A percentile compares a stretch with the other conserved stretches of the same genome.
Evolutionary conservation across 2,329 filamentous ascomycete genomes (phyloP).

Genomic region (Aspergillus sojae): DNA sequence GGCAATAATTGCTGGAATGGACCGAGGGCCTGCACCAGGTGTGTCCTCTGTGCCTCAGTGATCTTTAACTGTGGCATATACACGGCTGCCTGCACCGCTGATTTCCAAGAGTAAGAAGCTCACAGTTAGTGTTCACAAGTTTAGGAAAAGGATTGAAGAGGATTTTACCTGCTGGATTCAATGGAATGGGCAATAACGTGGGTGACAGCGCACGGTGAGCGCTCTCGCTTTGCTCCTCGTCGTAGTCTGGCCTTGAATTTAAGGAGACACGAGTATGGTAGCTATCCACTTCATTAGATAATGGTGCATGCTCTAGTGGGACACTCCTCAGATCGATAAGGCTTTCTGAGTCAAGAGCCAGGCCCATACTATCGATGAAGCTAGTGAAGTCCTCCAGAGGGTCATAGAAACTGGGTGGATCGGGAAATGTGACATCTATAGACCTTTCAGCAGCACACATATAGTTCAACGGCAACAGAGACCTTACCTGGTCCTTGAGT

Average conservation of each 20-base stretch:
- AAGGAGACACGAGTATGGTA: background rate
- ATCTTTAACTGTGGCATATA: slow-evolving; percentile 2
- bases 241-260: background rate
- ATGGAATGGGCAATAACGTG: background rate
- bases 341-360: background rate
- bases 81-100: background rate
- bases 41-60: background rate
- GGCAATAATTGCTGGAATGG: background rate
- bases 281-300: too few relatives aligned
- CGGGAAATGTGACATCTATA: background rate
- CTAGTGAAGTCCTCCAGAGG: background rate
- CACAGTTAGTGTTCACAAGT: background rate
- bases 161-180: background rate
- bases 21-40: background rate
- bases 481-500: background rate
- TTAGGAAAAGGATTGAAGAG: background rate
- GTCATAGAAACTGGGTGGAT: background rate
- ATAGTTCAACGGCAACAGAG: background rate
- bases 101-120: background rate
- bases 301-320: background rate
- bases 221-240: background rate
- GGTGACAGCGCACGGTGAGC: background rate
- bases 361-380: background rate
- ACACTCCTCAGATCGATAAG: background rate
- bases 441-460: background rate